Percentiles rank a stretch among this genome's conserved stretches.
Conservation (phyloP, 179 eudicot species). For the Beta corolliflora region DNA sequence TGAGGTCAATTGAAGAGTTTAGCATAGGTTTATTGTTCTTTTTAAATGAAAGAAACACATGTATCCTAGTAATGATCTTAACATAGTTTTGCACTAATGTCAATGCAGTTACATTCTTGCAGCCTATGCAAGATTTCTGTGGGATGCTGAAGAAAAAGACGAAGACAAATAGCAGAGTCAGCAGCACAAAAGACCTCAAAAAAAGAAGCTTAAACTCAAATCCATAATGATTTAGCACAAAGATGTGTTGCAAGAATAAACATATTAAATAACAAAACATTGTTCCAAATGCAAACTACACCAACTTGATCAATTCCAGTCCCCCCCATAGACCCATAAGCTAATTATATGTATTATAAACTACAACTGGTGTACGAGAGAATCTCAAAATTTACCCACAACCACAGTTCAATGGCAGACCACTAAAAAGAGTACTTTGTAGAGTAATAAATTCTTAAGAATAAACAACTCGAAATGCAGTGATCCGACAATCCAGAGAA, state of each 20-base stretch:
- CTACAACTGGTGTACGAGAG: conserved; percentile 19
- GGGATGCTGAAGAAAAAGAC: conserved; percentile 16
- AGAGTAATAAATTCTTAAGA: conserved; percentile 14
- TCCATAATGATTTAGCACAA: background rate
- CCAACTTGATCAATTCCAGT: conserved; percentile 15
- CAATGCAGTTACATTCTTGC: conserved; percentile 11
- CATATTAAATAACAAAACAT: conserved; percentile 16
- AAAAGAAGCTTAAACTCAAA: background rate
- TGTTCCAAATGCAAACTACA: conserved; percentile 22
- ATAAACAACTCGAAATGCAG: conserved; percentile 23
- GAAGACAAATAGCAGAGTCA: background rate
- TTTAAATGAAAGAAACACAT: too few relatives aligned
- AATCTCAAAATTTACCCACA: conserved; percentile 36
- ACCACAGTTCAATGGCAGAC: conserved; percentile 27
- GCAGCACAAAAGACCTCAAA: background rate
- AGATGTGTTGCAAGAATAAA: conserved; percentile 10
- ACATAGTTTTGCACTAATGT: background rate
- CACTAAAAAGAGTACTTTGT: conserved; percentile 21
- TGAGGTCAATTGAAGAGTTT: too few relatives aligned
- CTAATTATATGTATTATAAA: conserved; percentile 30
- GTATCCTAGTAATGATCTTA: background rate
- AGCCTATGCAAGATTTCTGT: conserved; percentile 17
- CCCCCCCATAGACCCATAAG: conserved; percentile 17
- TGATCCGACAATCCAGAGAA: conserved; percentile 28
- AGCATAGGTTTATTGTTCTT: too few relatives aligned